A percentile compares a stretch with the other conserved stretches of the same genome.
Evolutionary conservation across 2,329 filamentous ascomycete genomes (phyloP).

Genomic region (Endocalyx cinctus): DNA sequence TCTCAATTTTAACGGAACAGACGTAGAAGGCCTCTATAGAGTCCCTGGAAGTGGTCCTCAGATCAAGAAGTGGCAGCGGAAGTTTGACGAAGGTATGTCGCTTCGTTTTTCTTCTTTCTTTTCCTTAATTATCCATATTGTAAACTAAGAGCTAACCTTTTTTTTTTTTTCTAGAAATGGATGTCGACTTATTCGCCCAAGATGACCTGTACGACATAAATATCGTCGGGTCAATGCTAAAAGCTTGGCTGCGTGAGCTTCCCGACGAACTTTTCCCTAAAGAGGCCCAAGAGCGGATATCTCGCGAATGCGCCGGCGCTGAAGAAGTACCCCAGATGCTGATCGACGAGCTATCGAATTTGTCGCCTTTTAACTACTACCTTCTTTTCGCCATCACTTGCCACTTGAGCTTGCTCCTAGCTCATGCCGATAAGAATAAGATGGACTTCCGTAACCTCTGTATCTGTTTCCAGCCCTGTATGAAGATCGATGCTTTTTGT

Average conservation of each 20-base stretch:
- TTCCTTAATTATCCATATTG: neutral
- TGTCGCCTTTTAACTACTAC: slow-evolving; percentile 98
- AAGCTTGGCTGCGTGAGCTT: slow-evolving; percentile 91
- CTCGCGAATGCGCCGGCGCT: slow-evolving; percentile 72
- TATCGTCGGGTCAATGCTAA: slow-evolving; percentile 92
- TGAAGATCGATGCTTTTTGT: slow-evolving; percentile 92
- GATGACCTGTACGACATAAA: slow-evolving; percentile 92
- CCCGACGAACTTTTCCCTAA: slow-evolving; percentile 93
- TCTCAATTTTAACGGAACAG: slow-evolving; percentile 88
- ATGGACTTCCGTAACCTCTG: slow-evolving; percentile 96
- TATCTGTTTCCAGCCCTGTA: slow-evolving; percentile 95
- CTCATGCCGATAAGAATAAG: slow-evolving; percentile 92
- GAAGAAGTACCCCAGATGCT: slow-evolving; percentile 79
- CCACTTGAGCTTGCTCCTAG: slow-evolving; percentile 85
- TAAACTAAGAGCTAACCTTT: slow-evolving; percentile 16
- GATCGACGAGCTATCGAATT: slow-evolving; percentile 84
- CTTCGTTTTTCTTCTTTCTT: neutral
- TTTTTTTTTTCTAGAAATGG: too few relatives aligned
- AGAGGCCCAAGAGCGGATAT: slow-evolving; percentile 71
- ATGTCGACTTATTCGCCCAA: slow-evolving; percentile 86
- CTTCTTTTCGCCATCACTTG: slow-evolving; percentile 96
- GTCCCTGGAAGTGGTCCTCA: slow-evolving; percentile 87
- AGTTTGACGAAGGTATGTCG: slow-evolving; percentile 78
- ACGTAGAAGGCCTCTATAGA: slow-evolving; percentile 89
- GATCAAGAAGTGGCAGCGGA: slow-evolving; percentile 88